A percentile compares a stretch with the other conserved stretches of the same genome.
These are phyloP conservation scores for Phycomyces blakesleeanus DNA, from an alignment of 192 early-diverging fungal species.

Conservation along the genomic window DNA sequence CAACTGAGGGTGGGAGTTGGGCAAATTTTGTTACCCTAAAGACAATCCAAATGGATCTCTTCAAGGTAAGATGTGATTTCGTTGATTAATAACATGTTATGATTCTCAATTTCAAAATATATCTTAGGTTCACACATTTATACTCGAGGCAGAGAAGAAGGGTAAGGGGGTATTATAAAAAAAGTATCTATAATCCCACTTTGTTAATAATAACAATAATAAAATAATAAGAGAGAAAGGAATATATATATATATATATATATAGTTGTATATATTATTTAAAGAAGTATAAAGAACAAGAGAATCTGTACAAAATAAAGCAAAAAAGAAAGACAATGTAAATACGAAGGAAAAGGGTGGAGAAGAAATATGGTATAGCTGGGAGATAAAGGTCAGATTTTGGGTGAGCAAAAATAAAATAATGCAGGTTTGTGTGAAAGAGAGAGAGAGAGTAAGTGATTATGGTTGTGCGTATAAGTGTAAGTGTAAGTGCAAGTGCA, in stretches of 20 bases:
- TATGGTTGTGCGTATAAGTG: too few species aligned
- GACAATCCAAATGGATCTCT: not conserved
- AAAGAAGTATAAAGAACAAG: not conserved
- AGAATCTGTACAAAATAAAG: not conserved
- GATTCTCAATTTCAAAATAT: not conserved
- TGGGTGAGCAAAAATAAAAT: not conserved
- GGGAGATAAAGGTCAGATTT: too few species aligned
- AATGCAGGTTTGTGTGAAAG: not conserved
- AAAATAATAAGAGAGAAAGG: not conserved
- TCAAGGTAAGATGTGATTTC: conserved; percentile 1
- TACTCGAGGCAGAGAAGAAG: not conserved
- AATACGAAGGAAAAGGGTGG: not conserved
- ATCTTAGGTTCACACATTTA: not conserved
- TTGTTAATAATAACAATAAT: not conserved
- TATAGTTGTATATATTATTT: not conserved
- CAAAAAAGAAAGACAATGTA: not conserved
- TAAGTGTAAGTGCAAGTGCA: not conserved
- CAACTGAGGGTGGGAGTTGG: not conserved
- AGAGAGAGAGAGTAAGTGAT: not conserved
- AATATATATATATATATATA: too few species aligned
- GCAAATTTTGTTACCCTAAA: not conserved
- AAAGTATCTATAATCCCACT: not conserved
- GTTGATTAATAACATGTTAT: not conserved
- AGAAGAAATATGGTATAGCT: too few species aligned
- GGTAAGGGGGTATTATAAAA: not conserved